Evolutionary conservation across 2,329 filamentous ascomycete genomes (phyloP).

Genomic region (Piedraia hortae): DNA sequence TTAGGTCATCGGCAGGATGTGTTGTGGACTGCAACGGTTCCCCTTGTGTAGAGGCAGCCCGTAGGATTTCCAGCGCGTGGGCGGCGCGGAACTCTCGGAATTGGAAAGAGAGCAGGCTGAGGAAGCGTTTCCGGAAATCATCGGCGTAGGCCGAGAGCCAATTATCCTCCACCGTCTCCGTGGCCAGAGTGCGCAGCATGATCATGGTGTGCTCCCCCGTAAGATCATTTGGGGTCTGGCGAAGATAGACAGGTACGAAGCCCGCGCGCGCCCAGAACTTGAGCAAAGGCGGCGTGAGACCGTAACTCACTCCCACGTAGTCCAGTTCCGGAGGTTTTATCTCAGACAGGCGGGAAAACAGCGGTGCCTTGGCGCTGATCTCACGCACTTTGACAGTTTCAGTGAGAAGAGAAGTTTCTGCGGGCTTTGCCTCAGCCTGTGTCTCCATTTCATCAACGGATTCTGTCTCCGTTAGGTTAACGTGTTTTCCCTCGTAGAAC

Average conservation of each 20-base stretch:
- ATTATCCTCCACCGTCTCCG: conserved; percentile 35
- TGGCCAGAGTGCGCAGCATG: conserved; percentile 58
- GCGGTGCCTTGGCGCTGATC: conserved; percentile 69
- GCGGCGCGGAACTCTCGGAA: conserved; percentile 60
- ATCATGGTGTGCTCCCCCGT: conserved; percentile 96
- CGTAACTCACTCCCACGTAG: conserved; percentile 88
- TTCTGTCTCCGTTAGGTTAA: conserved; percentile 49
- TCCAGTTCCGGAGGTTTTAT: conserved; percentile 55
- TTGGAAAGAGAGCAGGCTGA: conserved; percentile 70
- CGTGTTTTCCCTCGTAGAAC: conserved; percentile 87
- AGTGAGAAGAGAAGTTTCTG: conserved; percentile 45
- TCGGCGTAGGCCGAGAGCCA: conserved; percentile 81
- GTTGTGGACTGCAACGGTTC: conserved; percentile 40
- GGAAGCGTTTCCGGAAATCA: conserved; percentile 87
- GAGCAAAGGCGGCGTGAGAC: conserved; percentile 61
- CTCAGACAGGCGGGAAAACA: conserved; percentile 73
- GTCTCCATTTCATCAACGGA: conserved; percentile 32
- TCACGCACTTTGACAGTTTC: conserved; percentile 80
- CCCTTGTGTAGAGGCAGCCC: conserved; percentile 36
- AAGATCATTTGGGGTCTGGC: conserved; percentile 85
- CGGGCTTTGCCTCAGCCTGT: conserved; percentile 58
- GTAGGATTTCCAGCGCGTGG: conserved; percentile 63
- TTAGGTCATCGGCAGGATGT: conserved; percentile 47
- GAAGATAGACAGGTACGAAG: conserved; percentile 75
- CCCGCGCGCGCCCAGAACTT: conserved; percentile 85